Conservation (phyloP, 306 rosid species). For the Vicia villosa region DNA sequence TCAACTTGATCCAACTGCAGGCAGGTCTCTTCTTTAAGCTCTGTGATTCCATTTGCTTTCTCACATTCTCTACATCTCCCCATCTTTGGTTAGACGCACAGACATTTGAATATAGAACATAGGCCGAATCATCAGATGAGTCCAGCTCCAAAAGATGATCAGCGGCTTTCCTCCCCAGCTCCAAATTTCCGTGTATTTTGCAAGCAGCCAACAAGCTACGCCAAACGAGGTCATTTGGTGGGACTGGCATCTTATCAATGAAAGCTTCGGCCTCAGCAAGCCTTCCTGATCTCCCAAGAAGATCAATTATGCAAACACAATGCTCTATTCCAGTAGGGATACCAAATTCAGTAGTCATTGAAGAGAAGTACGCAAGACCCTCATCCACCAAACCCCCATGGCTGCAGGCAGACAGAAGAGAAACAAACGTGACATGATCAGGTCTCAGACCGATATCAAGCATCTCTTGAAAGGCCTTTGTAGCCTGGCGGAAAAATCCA, state of each 20-base stretch:
- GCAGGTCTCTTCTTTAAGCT: constrained; percentile 81
- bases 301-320: constrained; percentile 88
- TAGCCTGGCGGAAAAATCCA: constrained; percentile 69
- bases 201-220: constrained; percentile 86
- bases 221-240: constrained; percentile 79
- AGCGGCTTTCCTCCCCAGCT: constrained; percentile 75
- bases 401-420: constrained; percentile 88
- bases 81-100: constrained; percentile 80
- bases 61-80: constrained; percentile 78
- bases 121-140: constrained; percentile 84
- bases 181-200: constrained; percentile 74
- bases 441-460: constrained; percentile 64
- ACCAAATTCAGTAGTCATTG: constrained; percentile 64
- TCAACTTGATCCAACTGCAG: constrained; percentile 87
- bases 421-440: constrained; percentile 88
- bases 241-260: constrained; percentile 62
- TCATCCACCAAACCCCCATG: constrained; percentile 91
- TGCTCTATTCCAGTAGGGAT: constrained; percentile 75
- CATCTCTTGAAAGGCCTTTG: constrained; percentile 78
- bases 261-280: constrained; percentile 79
- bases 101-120: constrained; percentile 82
- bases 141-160: constrained; percentile 66
- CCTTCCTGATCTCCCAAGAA: constrained; percentile 93
- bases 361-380: constrained; percentile 73
- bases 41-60: constrained; percentile 68